Percentiles rank a stretch among this genome's conserved stretches.
These are phyloP conservation scores for Phaeomoniella chlamydospora DNA, from an alignment of 2,329 filamentous ascomycete genomes.

Conservation along the genomic window DNA sequence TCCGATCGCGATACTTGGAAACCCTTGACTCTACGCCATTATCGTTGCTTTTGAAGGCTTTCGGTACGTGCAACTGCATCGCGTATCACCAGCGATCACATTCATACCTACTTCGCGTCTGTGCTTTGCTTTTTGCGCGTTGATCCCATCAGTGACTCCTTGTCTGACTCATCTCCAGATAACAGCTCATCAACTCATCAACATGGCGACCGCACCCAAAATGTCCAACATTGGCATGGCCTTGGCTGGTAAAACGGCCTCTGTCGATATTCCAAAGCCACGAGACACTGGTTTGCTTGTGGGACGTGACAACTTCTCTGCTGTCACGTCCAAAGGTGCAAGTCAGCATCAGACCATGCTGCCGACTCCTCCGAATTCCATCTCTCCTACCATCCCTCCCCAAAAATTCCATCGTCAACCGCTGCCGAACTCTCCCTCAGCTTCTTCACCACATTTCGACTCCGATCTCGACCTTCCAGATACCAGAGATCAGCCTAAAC, in stretches of 20 bases:
- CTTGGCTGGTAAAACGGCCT: conserved; percentile 34
- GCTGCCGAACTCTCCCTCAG: conserved; percentile 23
- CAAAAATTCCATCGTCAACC: conserved; percentile 54
- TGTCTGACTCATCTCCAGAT: neutral
- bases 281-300: conserved; percentile 16
- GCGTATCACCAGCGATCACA: neutral
- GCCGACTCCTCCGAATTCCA: conserved; percentile 87
- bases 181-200: neutral
- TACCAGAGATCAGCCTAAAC: conserved; percentile 29
- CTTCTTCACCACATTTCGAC: conserved; percentile 45
- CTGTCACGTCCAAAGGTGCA: conserved; percentile 11
- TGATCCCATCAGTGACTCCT: neutral
- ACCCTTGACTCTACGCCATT: neutral
- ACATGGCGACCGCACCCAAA: conserved; percentile 1
- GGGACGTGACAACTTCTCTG: conserved; percentile 20
- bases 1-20: neutral
- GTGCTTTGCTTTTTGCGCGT: neutral
- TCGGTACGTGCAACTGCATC: neutral
- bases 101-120: neutral
- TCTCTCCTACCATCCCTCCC: conserved; percentile 74
- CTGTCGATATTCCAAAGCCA: conserved; percentile 32
- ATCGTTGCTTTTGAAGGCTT: neutral
- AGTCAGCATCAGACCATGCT: conserved; percentile 30
- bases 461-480: conserved; percentile 81
- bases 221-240: conserved; percentile 28